Evolutionary conservation across 345 rosid genomes (phyloP).

Genomic region (Bruguiera gymnorhiza): DNA sequence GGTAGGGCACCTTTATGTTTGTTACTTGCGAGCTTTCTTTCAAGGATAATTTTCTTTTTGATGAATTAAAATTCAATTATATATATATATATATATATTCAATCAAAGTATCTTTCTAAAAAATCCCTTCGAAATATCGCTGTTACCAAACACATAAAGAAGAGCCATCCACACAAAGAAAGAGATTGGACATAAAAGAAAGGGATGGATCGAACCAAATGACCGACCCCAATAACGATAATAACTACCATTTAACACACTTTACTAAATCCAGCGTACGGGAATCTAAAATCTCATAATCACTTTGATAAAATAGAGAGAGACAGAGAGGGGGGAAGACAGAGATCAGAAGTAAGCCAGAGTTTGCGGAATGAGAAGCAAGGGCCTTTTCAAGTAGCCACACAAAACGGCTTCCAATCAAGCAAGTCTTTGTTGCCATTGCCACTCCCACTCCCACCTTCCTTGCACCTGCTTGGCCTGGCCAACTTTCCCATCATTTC

Average conservation of each 20-base stretch:
- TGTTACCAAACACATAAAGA: neutral
- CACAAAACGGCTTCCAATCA: constrained; percentile 15
- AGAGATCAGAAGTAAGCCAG: neutral
- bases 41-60: no score
- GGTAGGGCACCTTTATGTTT: no score
- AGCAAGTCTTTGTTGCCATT: constrained; percentile 11
- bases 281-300: neutral
- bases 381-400: constrained; percentile 8
- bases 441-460: constrained; percentile 9
- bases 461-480: constrained; percentile 8
- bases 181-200: no score
- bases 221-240: constrained; percentile 10
- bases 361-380: neutral
- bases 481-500: constrained; percentile 12
- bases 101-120: no score
- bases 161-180: neutral
- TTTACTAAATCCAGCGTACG: constrained; percentile 1
- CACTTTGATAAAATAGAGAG: neutral
- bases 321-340: neutral
- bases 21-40: no score
- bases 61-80: no score
- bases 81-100: no score
- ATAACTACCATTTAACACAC: constrained; percentile 21
- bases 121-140: no score
- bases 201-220: neutral